Base-by-base conservation (phyloP, 768 basidiomycete species). In the Tulasnella sp. region DNA sequence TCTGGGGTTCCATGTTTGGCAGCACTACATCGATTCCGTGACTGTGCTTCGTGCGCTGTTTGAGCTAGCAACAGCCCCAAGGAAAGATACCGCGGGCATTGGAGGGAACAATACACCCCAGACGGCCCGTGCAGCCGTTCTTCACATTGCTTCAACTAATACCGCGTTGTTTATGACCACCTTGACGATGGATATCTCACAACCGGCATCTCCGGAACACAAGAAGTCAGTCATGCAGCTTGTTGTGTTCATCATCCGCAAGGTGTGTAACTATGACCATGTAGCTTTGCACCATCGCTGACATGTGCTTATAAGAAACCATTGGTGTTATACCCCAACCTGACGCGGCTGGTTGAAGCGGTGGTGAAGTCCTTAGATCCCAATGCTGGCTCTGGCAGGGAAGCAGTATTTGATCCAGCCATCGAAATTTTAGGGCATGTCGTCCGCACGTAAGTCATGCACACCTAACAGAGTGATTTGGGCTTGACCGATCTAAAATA, bases 341-440 rank as follows among this genome's bases (percentile, higher is more conserved):
- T 98, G 25, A 86, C 93, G 0, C 79, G 83, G 43, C 73, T 97
- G 46, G 85, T 92, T 70, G 96, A 98, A 68, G 92, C 93, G 1
- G 92, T 98, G 0, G 92, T 98, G 17, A 93, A 92, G 68, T 96
- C 92, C 0, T 75, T 99, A 58, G 94, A 99, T 71, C 96, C 96
- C 15, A 93, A 89, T 68, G 83, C 76, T 44, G 88, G 75, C 0
- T 70, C 78, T 3, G 79, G 80, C 67, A 79, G 84, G 49, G 92
- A 97, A 24, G 87, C 90, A 0, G 85, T 97, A 1, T 72, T 90
- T 22, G 89, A 93, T 61, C 81, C 91, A 0, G 94, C 92, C 0
- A 97, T 94, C 0, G 91, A 96, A 65, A 96, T 98, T 29, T 75
- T 99, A 24, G 87, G 89, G 27, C 85, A 92, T 66, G 85, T 98